Base-by-base conservation (phyloP, 176 grass and related monocot species). In the Alloteropsis semialata region DNA sequence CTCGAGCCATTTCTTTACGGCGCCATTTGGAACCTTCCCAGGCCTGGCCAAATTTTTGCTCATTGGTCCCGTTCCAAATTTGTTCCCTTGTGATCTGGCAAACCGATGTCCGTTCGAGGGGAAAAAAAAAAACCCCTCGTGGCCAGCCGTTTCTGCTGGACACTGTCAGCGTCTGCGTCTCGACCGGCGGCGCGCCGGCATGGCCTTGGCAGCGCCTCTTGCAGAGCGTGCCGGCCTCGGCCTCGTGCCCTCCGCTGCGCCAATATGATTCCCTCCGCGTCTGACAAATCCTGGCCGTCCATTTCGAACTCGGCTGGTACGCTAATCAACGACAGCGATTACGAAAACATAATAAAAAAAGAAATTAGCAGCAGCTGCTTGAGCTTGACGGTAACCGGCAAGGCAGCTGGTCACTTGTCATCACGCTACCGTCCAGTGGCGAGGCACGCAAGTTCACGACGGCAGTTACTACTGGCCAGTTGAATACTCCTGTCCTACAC, bases 1-100 rank as follows among this genome's bases (percentile, higher is more conserved):
- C 34, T 5, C n/a, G 8, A 30, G 0, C 41, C 27, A 10, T 76
- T 76, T 58, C 16, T 30, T 62, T 45, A 28, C 0, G 3, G 10
- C 19, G 75, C 75, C 75, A 46, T 64, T 65, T 24, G 43, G 59
- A 79, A 79, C 58, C 76, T 36, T 65, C 28, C 5, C 42, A 46
- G 21, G 58, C 41, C 49, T 50, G 19, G 71, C 29, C 72, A 54
- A 37, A 11, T 10, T 24, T 25, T 57, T 1, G 2, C 18, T 21
- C 18, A 0, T 21, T 53, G 18, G 19, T 22, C 18, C 6, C 18
- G 50, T 53, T 21, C 50, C 6, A 0, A 22, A 21, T 53, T 53
- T 53, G 50, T 53, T 53, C 4, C 6, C 6, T 53, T 53, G 1
- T 22, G 50, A 21, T 6, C n/a, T n/a, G n/a, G n/a, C n/a, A n/a